Percentiles rank a stretch among this genome's conserved stretches.
Conservation (phyloP, 2,329 filamentous ascomycete species). For the Fusarium sp. region DNA sequence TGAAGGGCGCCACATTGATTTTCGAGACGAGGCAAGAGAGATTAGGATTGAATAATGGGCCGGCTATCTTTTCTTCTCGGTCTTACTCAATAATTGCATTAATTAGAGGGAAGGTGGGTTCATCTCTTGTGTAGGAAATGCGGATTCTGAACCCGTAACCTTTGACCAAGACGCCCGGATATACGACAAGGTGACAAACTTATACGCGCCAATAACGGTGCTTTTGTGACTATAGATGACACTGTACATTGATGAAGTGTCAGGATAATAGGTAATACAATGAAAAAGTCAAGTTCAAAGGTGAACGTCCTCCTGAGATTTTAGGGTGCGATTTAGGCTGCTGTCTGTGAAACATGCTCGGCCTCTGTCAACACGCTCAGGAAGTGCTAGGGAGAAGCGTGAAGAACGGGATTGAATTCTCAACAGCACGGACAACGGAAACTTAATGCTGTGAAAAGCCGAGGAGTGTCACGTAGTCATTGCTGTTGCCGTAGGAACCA, state of each 20-base stretch:
- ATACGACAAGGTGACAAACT: no score
- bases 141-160: not conserved
- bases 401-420: not conserved
- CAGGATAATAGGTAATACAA: no score
- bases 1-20: not conserved
- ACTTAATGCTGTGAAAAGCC: not conserved
- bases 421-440: not conserved
- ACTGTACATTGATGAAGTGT: no score
- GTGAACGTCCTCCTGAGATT: no score
- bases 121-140: not conserved
- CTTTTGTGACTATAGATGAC: no score
- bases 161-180: not conserved
- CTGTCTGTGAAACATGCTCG: not conserved
- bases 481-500: not conserved
- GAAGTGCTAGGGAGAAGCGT: not conserved
- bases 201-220: not conserved
- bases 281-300: no score
- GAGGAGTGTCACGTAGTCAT: not conserved
- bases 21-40: not conserved
- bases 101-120: not conserved
- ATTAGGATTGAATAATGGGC: not conserved
- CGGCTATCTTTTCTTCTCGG: not conserved
- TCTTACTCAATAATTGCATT: no score
- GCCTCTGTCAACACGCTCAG: not conserved
- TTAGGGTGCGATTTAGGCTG: no score